Conservation (phyloP, 192 early-diverging fungal species). For the Phlyctochytrium bullatum region DNA sequence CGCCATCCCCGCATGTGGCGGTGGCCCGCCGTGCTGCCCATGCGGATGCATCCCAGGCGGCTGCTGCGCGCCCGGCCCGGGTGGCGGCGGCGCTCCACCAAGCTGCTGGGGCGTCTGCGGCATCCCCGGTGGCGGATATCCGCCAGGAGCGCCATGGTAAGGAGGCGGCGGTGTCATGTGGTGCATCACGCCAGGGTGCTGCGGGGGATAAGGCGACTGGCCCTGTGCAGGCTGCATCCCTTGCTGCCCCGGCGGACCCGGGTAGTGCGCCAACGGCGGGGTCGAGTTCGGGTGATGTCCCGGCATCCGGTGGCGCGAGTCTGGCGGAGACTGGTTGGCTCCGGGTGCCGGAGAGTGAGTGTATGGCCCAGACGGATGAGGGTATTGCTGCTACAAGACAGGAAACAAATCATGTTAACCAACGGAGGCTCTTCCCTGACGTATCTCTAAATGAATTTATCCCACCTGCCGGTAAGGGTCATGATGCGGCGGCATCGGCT, state of each 20-base stretch:
- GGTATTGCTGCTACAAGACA: background rate
- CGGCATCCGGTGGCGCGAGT: background rate
- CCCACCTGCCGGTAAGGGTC: background rate
- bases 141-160: background rate
- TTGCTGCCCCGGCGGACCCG: background rate
- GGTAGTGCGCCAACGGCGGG: background rate
- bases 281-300: background rate
- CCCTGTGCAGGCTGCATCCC: background rate
- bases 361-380: background rate
- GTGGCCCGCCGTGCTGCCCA: background rate
- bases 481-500: background rate
- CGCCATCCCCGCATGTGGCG: too few relatives aligned
- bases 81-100: background rate
- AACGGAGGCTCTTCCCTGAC: too few relatives aligned
- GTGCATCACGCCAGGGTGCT: too few relatives aligned
- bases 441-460: background rate
- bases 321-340: background rate
- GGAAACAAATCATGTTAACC: too few relatives aligned
- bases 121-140: background rate
- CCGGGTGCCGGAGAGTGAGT: background rate
- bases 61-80: too few relatives aligned
- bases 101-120: background rate
- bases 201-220: background rate
- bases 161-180: too few relatives aligned
- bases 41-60: too few relatives aligned